Evolutionary conservation across 2,329 filamentous ascomycete species (phyloP), one percentile per base, ranked within the genome.

Genomic region (Sclerotinia minor): DNA sequence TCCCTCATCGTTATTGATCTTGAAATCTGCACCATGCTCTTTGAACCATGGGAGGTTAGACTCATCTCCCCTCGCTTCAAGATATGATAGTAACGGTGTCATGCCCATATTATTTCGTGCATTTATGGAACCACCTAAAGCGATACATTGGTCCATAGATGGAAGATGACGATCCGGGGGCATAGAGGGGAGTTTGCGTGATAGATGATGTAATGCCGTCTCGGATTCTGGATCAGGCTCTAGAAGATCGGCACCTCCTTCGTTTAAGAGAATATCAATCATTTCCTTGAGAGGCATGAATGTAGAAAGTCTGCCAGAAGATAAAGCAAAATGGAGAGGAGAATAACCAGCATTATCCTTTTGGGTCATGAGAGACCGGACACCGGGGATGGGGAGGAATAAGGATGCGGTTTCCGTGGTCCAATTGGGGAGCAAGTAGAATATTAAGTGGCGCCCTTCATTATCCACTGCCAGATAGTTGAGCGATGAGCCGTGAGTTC

Each of bases 161-260:
- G 32, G 19, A 2, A 54, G 9, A 45, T 0, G 9, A 45, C 1
- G 29, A 13, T 61, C 11, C 3, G 17, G 0, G 6, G 2, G 19
- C 2, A 11, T n/a, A 19, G 5, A 35, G 3, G 19, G 19, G 3
- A 21, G 21, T 13, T 11, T 26, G 24, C 17, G 11, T 5, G 47
- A 47, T 29, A 72, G 58, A 47, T 72, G 50, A 19, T 72, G 71
- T 15, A 72, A 63, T 15, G 65, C 65, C 3, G 70, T 71, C 19
- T 71, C 64, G 2, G 57, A 69, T 24, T 64, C n/a, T 17, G 60
- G 68, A 47, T 69, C 71, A 13, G 61, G 59, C 1, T 69, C 67
- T 11, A 70, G 26, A 35, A 63, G 41, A 52, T 72, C 52, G 32
- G 67, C 67, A 6, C 67, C 69, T 17, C 53, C 54, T 5, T 53